phyloP scores from a whole-genome alignment of 306 rosid genomes.

The Styphnolobium japonicum region DNA sequence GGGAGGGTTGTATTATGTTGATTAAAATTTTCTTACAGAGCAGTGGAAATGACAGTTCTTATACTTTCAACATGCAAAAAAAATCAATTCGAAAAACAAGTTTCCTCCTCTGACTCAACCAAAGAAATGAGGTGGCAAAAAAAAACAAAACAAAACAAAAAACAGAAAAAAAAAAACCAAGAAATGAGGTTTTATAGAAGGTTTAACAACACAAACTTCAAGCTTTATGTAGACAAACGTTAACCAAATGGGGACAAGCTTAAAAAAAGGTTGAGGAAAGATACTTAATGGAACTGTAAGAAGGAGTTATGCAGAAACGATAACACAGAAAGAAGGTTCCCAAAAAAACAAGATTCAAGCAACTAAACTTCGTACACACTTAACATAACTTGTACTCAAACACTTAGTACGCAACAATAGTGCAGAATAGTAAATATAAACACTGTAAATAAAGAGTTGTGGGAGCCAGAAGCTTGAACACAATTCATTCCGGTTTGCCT shows the following conservation, averaged over 20 bases:
- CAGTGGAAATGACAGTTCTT: background rate
- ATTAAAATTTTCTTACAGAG: background rate
- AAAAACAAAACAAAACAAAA: no score
- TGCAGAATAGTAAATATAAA: no score
- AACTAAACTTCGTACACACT: background rate
- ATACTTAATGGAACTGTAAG: background rate
- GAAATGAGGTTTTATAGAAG: background rate
- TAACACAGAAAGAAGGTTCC: background rate
- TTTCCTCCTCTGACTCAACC: background rate
- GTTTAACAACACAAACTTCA: background rate
- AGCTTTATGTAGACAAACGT: background rate
- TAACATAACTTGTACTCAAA: background rate
- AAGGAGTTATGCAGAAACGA: background rate
- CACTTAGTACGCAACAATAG: background rate
- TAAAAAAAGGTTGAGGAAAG: background rate
- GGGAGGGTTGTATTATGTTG: background rate
- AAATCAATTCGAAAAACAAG: background rate
- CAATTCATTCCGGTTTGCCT: no score
- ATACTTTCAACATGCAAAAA: background rate
- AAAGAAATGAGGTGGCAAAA: no score
- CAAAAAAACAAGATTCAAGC: background rate
- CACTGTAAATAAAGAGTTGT: no score
- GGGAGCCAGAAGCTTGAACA: no score
- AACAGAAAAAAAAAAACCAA: no score
- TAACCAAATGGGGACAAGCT: background rate